phyloP scores from a whole-genome alignment of 352 stramenopile species.

The Phytophthora lateralis region DNA sequence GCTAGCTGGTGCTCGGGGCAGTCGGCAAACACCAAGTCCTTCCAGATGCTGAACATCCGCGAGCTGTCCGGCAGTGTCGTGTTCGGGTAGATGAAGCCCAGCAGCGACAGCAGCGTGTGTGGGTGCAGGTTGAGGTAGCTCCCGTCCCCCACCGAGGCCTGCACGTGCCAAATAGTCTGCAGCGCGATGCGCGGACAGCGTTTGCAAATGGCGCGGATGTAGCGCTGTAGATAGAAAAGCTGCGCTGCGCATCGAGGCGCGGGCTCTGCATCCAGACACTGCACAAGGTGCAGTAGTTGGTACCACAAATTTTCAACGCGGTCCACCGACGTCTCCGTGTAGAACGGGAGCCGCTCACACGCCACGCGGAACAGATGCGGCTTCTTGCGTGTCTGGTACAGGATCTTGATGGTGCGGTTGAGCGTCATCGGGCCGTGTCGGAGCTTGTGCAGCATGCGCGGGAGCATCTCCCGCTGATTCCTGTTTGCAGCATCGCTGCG shows the following conservation, averaged over 20 bases:
- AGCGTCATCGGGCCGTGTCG: constrained; percentile 65
- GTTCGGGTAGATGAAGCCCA: constrained; percentile 70
- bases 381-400: constrained; percentile 79
- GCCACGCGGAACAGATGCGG: constrained; percentile 68
- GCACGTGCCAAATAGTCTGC: constrained; percentile 84
- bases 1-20: constrained; percentile 60
- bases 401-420: constrained; percentile 79
- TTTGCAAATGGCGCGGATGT: constrained; percentile 73
- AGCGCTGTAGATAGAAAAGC: constrained; percentile 70
- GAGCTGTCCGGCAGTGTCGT: constrained; percentile 30
- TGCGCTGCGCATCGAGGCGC: constrained; percentile 49
- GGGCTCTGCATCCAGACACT: constrained; percentile 68
- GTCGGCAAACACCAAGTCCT: constrained; percentile 62
- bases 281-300: constrained; percentile 78
- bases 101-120: constrained; percentile 62
- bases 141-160: constrained; percentile 64
- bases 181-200: constrained; percentile 72
- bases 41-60: constrained; percentile 53
- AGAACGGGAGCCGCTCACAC: constrained; percentile 72
- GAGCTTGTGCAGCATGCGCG: constrained; percentile 58
- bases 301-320: constrained; percentile 82
- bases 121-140: constrained; percentile 49
- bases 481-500: constrained; percentile 26
- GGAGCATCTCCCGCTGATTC: constrained; percentile 36
- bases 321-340: constrained; percentile 76